Evolutionary conservation across 768 basidiomycete species (phyloP), one percentile per base, ranked within the genome.

Genomic region (Tulasnella sp.): DNA sequence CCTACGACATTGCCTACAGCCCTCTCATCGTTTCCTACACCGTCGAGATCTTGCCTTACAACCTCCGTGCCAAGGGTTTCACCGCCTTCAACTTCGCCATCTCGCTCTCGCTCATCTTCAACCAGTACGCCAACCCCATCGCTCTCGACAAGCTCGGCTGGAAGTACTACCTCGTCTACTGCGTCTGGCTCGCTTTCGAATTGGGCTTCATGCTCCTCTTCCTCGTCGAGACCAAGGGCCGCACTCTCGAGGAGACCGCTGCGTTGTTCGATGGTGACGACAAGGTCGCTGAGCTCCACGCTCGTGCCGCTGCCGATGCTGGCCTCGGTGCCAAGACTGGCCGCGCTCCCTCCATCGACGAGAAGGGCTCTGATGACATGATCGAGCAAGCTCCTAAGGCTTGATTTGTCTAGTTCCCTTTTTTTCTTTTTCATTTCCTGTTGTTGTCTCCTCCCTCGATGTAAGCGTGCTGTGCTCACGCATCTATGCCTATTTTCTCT

Each of bases 1-100:
- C 88, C 72, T 95, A 94, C 82, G 92, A 94, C 88, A 82, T 95
- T 67, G 93, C 93, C 18, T 95, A 94, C 87, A 90, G 92, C 5
- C 94, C 95, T 10, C 91, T 96, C 79, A 91, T 94, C 80, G 91
- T 95, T 76, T 89, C 91, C 0, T 95, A 96, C 86, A 93, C 93
- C 67, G 88, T 95, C 80, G 95, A 97, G 84, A 96, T 96, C 84
- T 85, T 96, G 75, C 94, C 94, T 5, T 95, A 88, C 86, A 85
- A 86, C 40, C 86, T 96, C 77, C 93, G 94, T 83, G 93, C 93
- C 80, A 95, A 94, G 87, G 93, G 94, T 77, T 91, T 93, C 86
- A 92, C 88, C 80, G 82, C 94, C 77, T 93, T 95, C 87, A 92
- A 90, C 85, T 92, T 95, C 83, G 85, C 88, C 78, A 89, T 93